These are phyloP conservation scores for Cordyceps javanica DNA, from an alignment of 2,329 filamentous ascomycete species.

Conservation along the genomic window DNA sequence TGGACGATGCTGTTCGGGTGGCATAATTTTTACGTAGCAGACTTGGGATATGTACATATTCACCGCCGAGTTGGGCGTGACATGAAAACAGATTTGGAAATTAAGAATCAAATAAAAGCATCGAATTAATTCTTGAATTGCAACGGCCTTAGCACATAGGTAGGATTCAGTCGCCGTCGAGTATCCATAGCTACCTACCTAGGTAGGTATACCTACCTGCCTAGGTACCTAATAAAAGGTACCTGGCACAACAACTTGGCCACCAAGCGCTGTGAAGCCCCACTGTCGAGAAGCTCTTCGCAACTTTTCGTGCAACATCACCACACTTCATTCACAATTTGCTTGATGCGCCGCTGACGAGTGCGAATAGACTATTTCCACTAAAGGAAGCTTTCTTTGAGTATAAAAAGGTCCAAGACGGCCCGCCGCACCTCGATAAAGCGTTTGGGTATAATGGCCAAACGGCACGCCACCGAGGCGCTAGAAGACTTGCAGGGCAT, in stretches of 20 bases:
- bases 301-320: neutral
- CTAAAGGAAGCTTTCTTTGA: neutral
- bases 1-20: constrained; percentile 39
- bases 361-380: neutral
- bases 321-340: neutral
- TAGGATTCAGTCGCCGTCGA: no score
- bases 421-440: neutral
- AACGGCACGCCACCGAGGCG: constrained; percentile 55
- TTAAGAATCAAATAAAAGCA: neutral
- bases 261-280: neutral
- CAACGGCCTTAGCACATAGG: neutral
- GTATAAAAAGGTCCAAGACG: neutral
- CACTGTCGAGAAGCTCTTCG: neutral
- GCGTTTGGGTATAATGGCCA: constrained; percentile 32
- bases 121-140: neutral
- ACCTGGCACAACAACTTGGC: no score
- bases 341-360: neutral
- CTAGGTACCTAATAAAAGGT: no score
- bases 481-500: constrained; percentile 50
- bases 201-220: no score
- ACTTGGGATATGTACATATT: constrained; percentile 5
- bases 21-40: constrained; percentile 19
- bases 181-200: no score
- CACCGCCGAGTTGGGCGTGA: no score
- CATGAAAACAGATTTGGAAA: neutral